Base-by-base conservation (phyloP, 352 stramenopile species). In the Phytophthora citricola region DNA sequence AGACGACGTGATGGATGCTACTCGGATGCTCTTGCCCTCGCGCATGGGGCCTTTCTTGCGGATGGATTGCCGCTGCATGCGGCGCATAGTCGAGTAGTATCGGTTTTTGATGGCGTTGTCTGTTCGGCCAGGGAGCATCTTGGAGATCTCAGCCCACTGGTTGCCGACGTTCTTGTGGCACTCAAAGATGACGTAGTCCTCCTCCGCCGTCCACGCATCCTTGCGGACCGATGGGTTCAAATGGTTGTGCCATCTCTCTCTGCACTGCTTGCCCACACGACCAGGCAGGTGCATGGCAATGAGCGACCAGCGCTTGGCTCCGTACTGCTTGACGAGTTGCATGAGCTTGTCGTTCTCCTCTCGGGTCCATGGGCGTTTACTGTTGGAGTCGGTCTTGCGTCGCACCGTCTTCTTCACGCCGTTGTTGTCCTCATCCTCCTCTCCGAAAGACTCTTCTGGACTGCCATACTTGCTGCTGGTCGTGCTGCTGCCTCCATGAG, bases 31-130 rank as follows among this genome's bases (percentile, higher is more conserved):
- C 52, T 94, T 94, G 48, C 84, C 86, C 51, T 94, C 84, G 17
- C 86, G 77, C 66, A 94, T 78, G 9, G 83, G 75, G 2, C 83
- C 85, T 81, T 95, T 95, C 75, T 94, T 95, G 15, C 88, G 88
- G 41, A 95, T 81, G 17, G 88, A 95, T 63, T 96, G 89, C 0
- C 89, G 75, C 69, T 95, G 84, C 83, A 96, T 93, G 58, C 89
- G 83, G 4, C 89, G 74, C 86, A 95, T 95, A n/a, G 86, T 97
- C 58, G 89, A 97, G 70, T 98, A 97, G 68, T 94, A 97, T 36
- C 89, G 80, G 59, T 96, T 97, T 73, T 97, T 97, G 67, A 97
- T 97, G 27, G 87, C 88, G 66, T 97, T 97, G 66, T 97, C 90
- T 26, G 91, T 96, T 43, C 86, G 87, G 20, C 90, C 90, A 3